Conservation (phyloP, 1,139 yeast genomes). For the Lodderomyces metapsilosis region DNA sequence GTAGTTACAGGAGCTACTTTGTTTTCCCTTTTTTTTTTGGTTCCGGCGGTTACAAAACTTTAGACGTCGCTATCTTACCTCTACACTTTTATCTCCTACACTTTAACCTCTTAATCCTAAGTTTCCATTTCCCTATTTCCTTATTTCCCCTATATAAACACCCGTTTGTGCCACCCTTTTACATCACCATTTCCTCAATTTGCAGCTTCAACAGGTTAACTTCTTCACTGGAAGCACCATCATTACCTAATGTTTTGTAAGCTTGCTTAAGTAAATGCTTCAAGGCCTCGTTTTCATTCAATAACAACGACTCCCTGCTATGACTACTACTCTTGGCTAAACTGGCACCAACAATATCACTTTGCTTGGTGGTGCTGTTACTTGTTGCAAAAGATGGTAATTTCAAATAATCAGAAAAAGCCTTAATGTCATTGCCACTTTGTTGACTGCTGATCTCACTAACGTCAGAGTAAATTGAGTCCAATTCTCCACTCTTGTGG, state of each 20-base stretch:
- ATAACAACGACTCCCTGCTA: constrained; percentile 8
- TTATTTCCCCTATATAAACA: not conserved
- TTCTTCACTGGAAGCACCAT: not conserved
- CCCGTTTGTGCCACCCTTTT: no score
- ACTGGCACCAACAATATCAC: not conserved
- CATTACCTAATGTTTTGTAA: constrained; percentile 16
- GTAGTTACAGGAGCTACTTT: no score
- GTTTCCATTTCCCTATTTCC: not conserved
- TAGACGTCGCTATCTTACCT: not conserved
- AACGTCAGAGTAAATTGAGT: constrained; percentile 32
- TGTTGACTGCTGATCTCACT: constrained; percentile 25
- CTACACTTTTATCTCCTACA: not conserved
- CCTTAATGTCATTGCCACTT: constrained; percentile 10
- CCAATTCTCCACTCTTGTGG: constrained; percentile 19
- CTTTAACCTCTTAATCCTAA: not conserved
- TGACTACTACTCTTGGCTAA: not conserved
- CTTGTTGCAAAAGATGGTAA: constrained; percentile 16
- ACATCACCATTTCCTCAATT: constrained; percentile 3
- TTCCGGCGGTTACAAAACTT: no score
- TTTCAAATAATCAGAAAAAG: constrained; percentile 27
- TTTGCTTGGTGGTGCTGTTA: not conserved
- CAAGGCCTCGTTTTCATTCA: constrained; percentile 26
- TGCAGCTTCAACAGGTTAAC: not conserved
- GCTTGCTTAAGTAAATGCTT: constrained; percentile 27
- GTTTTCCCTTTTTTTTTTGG: no score